phyloP scores from a whole-genome alignment of 352 stramenopile genomes.

The Phytophthora capsici region DNA sequence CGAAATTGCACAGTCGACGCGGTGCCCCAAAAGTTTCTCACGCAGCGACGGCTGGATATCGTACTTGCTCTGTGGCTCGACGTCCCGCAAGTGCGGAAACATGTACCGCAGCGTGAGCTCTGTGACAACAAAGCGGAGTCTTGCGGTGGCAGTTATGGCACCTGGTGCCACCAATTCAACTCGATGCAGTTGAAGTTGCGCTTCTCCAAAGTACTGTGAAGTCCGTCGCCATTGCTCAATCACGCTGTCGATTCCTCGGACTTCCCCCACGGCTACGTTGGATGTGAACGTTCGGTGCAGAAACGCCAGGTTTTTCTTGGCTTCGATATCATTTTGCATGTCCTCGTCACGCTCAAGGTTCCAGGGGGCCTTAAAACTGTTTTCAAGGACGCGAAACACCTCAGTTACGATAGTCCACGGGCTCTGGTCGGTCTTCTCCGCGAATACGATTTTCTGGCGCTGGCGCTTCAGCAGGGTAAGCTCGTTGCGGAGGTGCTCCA shows the following conservation, averaged over 20 bases:
- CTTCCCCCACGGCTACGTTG: neutral
- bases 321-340: slow-evolving; percentile 1
- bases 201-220: neutral
- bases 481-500: neutral
- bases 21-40: neutral
- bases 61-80: slow-evolving; percentile 5
- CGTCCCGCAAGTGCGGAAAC: slow-evolving; percentile 4
- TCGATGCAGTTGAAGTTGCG: neutral
- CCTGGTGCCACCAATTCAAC: neutral
- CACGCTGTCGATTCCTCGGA: neutral
- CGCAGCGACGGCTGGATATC: slow-evolving; percentile 3
- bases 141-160: neutral
- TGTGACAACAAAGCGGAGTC: neutral
- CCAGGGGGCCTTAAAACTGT: slow-evolving; percentile 1
- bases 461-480: neutral
- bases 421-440: neutral
- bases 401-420: slow-evolving; percentile 2
- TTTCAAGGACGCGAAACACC: slow-evolving; percentile 1
- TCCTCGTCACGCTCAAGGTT: neutral
- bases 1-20: slow-evolving; percentile 4
- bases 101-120: slow-evolving; percentile 5
- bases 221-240: neutral
- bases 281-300: neutral
- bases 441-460: neutral
- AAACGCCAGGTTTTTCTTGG: neutral